phyloP scores from a whole-genome alignment of 257 asterid genomes.

The Gentiana straminea region DNA sequence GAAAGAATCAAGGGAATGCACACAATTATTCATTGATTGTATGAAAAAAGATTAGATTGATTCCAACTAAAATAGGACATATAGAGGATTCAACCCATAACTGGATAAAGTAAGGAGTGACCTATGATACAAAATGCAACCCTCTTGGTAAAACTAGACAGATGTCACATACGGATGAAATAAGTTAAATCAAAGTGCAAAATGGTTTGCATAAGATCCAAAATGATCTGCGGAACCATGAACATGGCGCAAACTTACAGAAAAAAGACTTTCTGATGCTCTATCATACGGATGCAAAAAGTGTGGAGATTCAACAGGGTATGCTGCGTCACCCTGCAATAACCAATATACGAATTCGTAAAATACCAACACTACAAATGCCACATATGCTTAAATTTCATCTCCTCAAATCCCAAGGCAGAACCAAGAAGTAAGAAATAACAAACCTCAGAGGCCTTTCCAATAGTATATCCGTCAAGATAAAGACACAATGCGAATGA shows the following conservation, averaged over 20 bases:
- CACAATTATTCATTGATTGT: not conserved
- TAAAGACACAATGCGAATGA: constrained; percentile 74
- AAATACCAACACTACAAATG: constrained; percentile 3
- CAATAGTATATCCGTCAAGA: constrained; percentile 74
- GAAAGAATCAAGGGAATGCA: constrained; percentile 4
- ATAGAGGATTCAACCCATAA: not conserved
- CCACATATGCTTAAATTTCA: constrained; percentile 1
- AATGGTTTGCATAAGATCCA: not conserved
- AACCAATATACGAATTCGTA: constrained; percentile 6
- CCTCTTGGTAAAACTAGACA: not conserved
- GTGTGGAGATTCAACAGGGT: constrained; percentile 51
- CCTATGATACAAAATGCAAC: not conserved
- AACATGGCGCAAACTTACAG: constrained; percentile 36
- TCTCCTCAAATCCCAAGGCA: not conserved
- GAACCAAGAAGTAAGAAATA: constrained; percentile 10
- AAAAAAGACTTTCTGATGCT: constrained; percentile 81
- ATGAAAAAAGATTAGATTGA: not conserved
- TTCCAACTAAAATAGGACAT: not conserved
- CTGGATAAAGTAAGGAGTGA: not conserved
- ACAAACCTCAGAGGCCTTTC: constrained; percentile 70
- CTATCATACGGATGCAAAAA: constrained; percentile 79
- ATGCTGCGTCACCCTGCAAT: constrained; percentile 49
- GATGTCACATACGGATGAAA: not conserved
- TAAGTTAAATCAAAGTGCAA: not conserved
- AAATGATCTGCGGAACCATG: not conserved